Percentiles rank a stretch among this genome's conserved stretches.
phyloP scores from a whole-genome alignment of 164 flowering plant species.

The Sextonia rubra region DNA sequence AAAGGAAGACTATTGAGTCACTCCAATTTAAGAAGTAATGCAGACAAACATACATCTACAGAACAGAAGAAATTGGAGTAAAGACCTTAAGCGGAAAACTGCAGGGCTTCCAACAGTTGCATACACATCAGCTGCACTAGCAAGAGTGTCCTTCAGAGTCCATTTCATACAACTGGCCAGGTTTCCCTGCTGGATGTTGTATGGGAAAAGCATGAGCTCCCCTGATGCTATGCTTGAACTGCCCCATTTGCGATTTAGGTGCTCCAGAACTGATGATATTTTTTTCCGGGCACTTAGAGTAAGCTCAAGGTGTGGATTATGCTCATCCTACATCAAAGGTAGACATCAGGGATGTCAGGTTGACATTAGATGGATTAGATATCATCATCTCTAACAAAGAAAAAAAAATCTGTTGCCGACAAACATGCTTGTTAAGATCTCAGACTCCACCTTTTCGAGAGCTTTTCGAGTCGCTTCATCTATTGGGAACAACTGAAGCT shows the following conservation, averaged over 20 bases:
- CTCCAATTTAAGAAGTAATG: neutral
- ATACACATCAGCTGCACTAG: slow-evolving; percentile 82
- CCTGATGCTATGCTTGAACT: slow-evolving; percentile 62
- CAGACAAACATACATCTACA: neutral
- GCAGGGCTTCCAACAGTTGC: slow-evolving; percentile 66
- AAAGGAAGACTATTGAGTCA: slow-evolving; percentile 15
- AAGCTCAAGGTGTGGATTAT: slow-evolving; percentile 90
- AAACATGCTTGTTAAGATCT: neutral
- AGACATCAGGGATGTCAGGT: too few species aligned
- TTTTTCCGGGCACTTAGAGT: slow-evolving; percentile 85
- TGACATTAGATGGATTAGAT: too few species aligned
- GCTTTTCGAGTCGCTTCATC: slow-evolving; percentile 78
- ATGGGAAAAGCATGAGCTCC: slow-evolving; percentile 79
- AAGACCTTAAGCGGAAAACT: slow-evolving; percentile 82
- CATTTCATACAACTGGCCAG: slow-evolving; percentile 51
- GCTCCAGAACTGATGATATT: slow-evolving; percentile 91
- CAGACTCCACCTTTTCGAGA: slow-evolving; percentile 70
- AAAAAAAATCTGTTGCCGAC: too few species aligned
- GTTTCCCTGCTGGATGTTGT: slow-evolving; percentile 52
- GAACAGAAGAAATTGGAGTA: neutral
- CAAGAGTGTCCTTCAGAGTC: slow-evolving; percentile 57
- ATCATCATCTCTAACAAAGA: too few species aligned
- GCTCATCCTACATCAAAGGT: slow-evolving; percentile 57
- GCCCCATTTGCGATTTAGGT: slow-evolving; percentile 95
- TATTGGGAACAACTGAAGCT: slow-evolving; percentile 93